Base-by-base conservation (phyloP, 2,329 filamentous ascomycete species). In the Colletotrichum tropicicola region DNA sequence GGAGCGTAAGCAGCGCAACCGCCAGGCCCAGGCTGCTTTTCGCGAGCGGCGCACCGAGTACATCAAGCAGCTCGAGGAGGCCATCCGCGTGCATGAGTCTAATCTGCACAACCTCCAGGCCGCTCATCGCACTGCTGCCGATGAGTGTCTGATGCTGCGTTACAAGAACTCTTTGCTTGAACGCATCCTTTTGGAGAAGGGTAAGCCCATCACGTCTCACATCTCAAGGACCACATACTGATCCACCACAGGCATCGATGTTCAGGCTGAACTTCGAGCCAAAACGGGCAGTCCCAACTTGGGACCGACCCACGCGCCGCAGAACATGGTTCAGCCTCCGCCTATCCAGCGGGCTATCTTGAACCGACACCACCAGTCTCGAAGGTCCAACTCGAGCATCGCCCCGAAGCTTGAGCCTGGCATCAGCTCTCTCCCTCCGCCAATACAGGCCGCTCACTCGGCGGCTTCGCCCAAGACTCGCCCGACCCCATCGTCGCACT, bases 101-200 rank as follows among this genome's bases (percentile, higher is more conserved):
- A 95, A 93, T 72, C 85, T 98, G 60, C 92, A 97, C 72, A 97
- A 90, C 73, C 85, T 99, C 65, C 96, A 98, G 80, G 92, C 95
- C 74, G 97, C 94, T 70, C 96, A 98, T 76, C 92, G 96, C 72
- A 94, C 89, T 73, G 96, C 96, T 62, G 94, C 95, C 62, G 96
- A 98, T 78, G 96, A 98, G 80, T 98, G 96, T 77, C 81, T 98
- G 74, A 98, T 99, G 96, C 85, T 99, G 72, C 91, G 96, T 64
- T 99, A 98, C 80, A 98, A 98, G 83, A 99, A 98, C 78, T 98
- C 96, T 41, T 84, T 98, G 51, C 87, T 99, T 35, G 96, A 99
- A 81, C 89, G 96, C 64, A 97, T 99, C 74, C 86, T 99, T 56
- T 86, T 99, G 37, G 96, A 99, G 81, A 98, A 98, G 86, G 94